These are phyloP conservation scores for Dentipellis sp. DNA, from an alignment of 768 basidiomycete species.

Conservation along the genomic window DNA sequence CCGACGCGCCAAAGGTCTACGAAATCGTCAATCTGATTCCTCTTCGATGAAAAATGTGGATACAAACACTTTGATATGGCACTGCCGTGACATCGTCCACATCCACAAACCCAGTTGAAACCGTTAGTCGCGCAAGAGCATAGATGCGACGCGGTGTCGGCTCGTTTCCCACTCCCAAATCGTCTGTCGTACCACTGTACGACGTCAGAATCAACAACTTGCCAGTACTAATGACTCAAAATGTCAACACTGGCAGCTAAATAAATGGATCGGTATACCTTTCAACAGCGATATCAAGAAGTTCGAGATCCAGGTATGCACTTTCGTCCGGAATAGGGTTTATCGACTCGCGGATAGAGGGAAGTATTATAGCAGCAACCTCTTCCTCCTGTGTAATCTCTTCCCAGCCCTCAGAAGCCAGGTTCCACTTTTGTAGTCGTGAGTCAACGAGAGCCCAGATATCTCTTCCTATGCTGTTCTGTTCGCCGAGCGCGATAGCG, in stretches of 20 bases:
- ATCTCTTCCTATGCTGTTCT: constrained; percentile 38
- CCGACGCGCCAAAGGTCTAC: constrained; percentile 51
- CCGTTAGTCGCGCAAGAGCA: constrained; percentile 45
- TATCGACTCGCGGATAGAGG: constrained; percentile 37
- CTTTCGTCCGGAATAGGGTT: constrained; percentile 26
- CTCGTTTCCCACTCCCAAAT: constrained; percentile 29
- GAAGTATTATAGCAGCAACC: constrained; percentile 36
- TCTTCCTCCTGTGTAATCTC: constrained; percentile 50
- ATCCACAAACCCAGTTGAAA: constrained; percentile 30
- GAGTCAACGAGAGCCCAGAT: constrained; percentile 65
- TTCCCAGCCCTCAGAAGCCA: constrained; percentile 64
- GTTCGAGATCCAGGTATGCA: constrained; percentile 55
- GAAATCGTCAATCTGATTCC: neutral
- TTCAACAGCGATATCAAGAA: constrained; percentile 60
- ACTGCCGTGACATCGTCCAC: constrained; percentile 46
- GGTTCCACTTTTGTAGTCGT: constrained; percentile 61
- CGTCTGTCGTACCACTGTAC: constrained; percentile 49
- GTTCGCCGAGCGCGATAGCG: constrained; percentile 44
- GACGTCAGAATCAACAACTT: constrained; percentile 58
- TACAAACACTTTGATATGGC: constrained; percentile 68
- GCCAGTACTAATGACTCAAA: constrained; percentile 27
- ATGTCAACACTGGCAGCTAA: too few species aligned
- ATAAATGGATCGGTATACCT: constrained; percentile 24
- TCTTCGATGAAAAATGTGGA: neutral
- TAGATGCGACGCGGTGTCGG: constrained; percentile 52